Evolutionary conservation across 2,329 filamentous ascomycete genomes (phyloP).

Genomic region (Exophiala alcalophila): DNA sequence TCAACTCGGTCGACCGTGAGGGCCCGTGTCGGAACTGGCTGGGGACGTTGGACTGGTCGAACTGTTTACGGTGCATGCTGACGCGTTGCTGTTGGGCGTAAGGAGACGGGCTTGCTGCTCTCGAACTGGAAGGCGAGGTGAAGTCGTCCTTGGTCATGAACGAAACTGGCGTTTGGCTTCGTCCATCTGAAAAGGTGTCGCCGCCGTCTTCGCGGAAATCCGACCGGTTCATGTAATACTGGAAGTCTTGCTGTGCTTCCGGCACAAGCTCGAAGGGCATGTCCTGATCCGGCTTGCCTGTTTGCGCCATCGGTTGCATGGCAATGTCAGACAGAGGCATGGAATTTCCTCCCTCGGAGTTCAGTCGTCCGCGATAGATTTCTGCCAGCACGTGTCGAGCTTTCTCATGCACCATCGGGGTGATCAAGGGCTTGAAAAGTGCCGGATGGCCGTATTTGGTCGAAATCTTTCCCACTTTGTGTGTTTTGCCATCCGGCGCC

Average conservation of each 20-base stretch:
- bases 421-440: conserved; percentile 82
- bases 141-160: conserved; percentile 33
- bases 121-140: conserved; percentile 21
- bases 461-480: conserved; percentile 53
- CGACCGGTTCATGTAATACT: conserved; percentile 83
- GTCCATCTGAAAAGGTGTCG: conserved; percentile 45
- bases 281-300: conserved; percentile 37
- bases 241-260: conserved; percentile 81
- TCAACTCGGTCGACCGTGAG: not conserved
- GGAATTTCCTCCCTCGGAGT: conserved; percentile 59
- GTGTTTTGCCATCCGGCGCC: conserved; percentile 12
- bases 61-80: conserved; percentile 16
- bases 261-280: conserved; percentile 87
- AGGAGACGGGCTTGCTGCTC: conserved; percentile 34
- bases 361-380: conserved; percentile 78
- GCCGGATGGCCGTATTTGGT: conserved; percentile 84
- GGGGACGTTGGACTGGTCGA: conserved; percentile 20
- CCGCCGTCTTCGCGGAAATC: conserved; percentile 89
- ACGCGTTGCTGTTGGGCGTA: conserved; percentile 36
- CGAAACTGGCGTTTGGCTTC: conserved; percentile 18
- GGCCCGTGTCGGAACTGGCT: conserved; percentile 13
- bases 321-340: conserved; percentile 68
- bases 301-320: conserved; percentile 59
- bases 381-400: conserved; percentile 82
- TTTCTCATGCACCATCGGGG: conserved; percentile 91